Percentiles rank a stretch among this genome's conserved stretches.
Evolutionary conservation across 2,329 filamentous ascomycete species (phyloP).

Genomic region (Calonectria pauciramosa): DNA sequence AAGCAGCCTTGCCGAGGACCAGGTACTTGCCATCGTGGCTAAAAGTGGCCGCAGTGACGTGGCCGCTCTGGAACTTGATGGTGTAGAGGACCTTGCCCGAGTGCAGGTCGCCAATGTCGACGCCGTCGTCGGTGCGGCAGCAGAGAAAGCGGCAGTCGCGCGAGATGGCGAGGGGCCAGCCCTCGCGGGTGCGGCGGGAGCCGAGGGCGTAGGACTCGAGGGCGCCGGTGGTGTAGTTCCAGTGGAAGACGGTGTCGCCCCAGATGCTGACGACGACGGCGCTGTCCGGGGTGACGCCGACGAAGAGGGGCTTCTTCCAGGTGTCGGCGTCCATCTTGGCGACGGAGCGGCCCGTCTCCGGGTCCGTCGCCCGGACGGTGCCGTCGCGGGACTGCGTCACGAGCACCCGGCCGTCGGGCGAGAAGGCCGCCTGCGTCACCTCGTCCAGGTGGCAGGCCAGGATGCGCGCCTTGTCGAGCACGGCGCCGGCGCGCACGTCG

Average conservation of each 20-base stretch:
- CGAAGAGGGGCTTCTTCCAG: conserved; percentile 44
- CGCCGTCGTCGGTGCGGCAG: conserved; percentile 52
- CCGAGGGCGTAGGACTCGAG: conserved; percentile 51
- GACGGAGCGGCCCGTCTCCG: conserved; percentile 35
- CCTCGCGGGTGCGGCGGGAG: conserved; percentile 47
- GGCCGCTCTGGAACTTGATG: conserved; percentile 45
- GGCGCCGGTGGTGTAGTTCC: conserved; percentile 47
- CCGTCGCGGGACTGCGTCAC: conserved; percentile 46
- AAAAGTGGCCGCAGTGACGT: conserved; percentile 51
- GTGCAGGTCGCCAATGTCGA: conserved; percentile 51
- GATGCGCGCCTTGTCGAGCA: conserved; percentile 31
- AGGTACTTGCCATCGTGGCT: conserved; percentile 46
- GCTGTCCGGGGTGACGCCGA: conserved; percentile 47
- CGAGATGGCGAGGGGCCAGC: conserved; percentile 54
- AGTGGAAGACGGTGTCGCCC: conserved; percentile 52
- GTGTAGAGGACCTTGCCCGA: conserved; percentile 52
- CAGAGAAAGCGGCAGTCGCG: conserved; percentile 51
- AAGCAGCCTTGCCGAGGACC: conserved; percentile 48
- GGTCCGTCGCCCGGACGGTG: conserved; percentile 44
- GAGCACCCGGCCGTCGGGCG: conserved; percentile 40
- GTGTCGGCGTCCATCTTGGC: conserved; percentile 48
- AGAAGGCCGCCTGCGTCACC: conserved; percentile 46
- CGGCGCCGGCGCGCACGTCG: conserved; percentile 28
- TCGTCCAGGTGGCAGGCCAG: conserved; percentile 43
- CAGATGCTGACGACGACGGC: conserved; percentile 50